Percentiles rank a stretch among this genome's conserved stretches.
These are phyloP conservation scores for Syzygium grande DNA, from an alignment of 345 rosid genomes.

Conservation along the genomic window DNA sequence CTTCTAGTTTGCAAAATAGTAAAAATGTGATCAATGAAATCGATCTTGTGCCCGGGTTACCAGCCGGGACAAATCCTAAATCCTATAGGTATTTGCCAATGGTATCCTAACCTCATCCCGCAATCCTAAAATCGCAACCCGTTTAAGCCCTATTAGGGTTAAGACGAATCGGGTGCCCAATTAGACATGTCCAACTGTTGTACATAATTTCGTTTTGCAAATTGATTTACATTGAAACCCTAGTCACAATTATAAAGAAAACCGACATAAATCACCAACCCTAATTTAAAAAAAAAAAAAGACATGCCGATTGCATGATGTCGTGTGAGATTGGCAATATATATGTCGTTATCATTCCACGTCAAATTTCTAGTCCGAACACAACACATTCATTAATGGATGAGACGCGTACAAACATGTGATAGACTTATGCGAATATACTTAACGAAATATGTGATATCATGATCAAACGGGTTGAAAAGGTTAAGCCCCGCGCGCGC, in stretches of 20 bases:
- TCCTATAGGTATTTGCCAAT: too few species aligned
- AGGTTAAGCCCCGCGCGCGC: fast-evolving
- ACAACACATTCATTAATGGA: not conserved
- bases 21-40: too few species aligned
- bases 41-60: too few species aligned
- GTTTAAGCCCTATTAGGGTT: too few species aligned
- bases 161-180: too few species aligned
- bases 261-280: too few species aligned
- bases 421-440: not conserved
- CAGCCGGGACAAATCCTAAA: too few species aligned
- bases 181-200: not conserved
- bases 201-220: too few species aligned
- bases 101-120: too few species aligned
- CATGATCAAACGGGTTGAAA: not conserved
- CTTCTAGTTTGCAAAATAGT: too few species aligned
- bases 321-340: not conserved
- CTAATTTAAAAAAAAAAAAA: not conserved
- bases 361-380: not conserved
- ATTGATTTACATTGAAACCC: not conserved
- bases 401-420: not conserved
- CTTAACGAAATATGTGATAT: not conserved
- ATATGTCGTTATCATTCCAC: not conserved
- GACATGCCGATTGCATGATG: not conserved
- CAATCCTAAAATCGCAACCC: not conserved
- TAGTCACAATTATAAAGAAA: not conserved